Conservation (phyloP, 257 asterid genomes). For the Fraxinus cuspidata region DNA sequence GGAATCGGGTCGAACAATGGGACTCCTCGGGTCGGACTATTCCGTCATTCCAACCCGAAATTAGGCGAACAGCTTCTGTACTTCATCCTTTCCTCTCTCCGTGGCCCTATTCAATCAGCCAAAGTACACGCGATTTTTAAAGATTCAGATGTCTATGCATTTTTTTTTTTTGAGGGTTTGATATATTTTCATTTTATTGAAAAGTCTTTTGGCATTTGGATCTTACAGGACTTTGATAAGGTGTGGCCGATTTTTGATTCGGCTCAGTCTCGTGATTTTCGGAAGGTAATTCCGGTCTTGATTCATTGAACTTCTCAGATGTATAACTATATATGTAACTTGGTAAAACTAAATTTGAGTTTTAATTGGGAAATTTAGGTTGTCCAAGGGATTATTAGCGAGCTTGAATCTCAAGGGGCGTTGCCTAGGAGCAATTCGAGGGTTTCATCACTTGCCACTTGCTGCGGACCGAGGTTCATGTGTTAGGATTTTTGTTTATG, state of each 20-base stretch:
- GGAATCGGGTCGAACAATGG: conserved; percentile 88
- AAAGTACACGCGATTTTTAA: conserved; percentile 42
- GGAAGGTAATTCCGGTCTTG: conserved; percentile 60
- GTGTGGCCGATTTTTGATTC: conserved; percentile 99
- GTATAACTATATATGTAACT: conserved; percentile 8
- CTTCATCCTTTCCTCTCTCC: conserved; percentile 90
- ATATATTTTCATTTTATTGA: background rate
- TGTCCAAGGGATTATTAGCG: conserved; percentile 96
- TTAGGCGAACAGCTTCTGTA: conserved; percentile 96
- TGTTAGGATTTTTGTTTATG: background rate
- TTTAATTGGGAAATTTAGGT: conserved; percentile 50
- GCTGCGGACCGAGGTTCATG: conserved; percentile 89
- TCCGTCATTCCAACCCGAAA: conserved; percentile 98
- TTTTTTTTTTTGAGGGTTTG: background rate
- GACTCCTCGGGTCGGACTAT: conserved; percentile 83
- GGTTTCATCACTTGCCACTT: conserved; percentile 98
- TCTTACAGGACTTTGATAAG: conserved; percentile 87
- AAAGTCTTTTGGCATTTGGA: conserved; percentile 23
- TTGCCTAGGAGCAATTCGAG: conserved; percentile 98
- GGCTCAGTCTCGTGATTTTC: conserved; percentile 98
- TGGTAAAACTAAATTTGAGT: conserved; percentile 9
- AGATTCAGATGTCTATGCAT: background rate
- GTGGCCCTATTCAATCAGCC: conserved; percentile 95
- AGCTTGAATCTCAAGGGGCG: conserved; percentile 98
- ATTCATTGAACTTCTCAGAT: conserved; percentile 11